Conservation (phyloP, 495 filamentous ascomycete genomes). For the Penicillium canariense region DNA sequence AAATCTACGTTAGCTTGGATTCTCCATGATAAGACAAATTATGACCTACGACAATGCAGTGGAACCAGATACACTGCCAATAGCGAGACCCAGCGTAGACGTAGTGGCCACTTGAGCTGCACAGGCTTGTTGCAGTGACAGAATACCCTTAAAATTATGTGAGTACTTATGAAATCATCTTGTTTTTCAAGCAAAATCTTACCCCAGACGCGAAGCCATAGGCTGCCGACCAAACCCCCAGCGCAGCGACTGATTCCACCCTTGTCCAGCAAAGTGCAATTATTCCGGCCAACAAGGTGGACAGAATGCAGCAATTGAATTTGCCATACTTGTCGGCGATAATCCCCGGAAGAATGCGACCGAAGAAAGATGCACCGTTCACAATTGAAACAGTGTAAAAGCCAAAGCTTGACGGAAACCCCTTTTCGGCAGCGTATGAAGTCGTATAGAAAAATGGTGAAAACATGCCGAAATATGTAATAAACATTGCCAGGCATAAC, state of each 20-base stretch:
- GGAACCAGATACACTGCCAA: constrained; percentile 34
- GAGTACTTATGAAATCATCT: not conserved
- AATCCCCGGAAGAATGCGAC: constrained; percentile 49
- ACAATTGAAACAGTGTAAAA: constrained; percentile 49
- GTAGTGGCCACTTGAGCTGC: constrained; percentile 36
- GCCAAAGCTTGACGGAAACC: constrained; percentile 35
- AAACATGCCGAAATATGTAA: constrained; percentile 49
- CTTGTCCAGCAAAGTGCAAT: constrained; percentile 41
- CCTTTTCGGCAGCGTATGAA: constrained; percentile 31
- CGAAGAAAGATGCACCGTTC: constrained; percentile 44
- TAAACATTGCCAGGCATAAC: constrained; percentile 46
- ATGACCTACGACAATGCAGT: constrained; percentile 36
- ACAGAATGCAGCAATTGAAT: constrained; percentile 67
- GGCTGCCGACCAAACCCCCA: constrained; percentile 35
- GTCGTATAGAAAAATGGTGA: constrained; percentile 46
- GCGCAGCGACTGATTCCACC: constrained; percentile 30
- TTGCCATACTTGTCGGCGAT: constrained; percentile 67
- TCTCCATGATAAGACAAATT: not conserved
- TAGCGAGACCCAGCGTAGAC: constrained; percentile 29
- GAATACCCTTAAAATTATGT: constrained; percentile 29
- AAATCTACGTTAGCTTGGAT: not conserved
- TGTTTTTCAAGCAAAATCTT: constrained; percentile 5
- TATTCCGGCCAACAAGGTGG: constrained; percentile 54
- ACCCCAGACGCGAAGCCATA: constrained; percentile 45
- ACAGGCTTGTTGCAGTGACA: constrained; percentile 43